Evolutionary conservation across 2,329 filamentous ascomycete genomes (phyloP).

Genomic region (Calonectria multiphialidica): DNA sequence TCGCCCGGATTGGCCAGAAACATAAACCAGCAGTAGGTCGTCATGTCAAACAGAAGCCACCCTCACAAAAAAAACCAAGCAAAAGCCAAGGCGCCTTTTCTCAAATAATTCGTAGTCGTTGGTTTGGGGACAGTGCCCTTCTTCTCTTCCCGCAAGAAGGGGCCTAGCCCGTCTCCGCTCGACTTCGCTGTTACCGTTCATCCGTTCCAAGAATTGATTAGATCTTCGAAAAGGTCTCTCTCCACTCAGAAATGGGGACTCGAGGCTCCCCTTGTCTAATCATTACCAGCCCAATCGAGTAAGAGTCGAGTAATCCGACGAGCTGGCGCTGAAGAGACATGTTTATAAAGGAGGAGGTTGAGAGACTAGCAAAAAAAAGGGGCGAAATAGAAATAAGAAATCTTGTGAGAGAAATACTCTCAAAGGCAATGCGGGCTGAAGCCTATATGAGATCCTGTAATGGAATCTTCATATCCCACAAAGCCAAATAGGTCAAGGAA

Average conservation of each 20-base stretch:
- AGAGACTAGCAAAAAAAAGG: slow-evolving; percentile 19
- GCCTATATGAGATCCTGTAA: slow-evolving; percentile 16
- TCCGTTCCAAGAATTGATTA: slow-evolving; percentile 29
- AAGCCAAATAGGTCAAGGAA: slow-evolving; percentile 27
- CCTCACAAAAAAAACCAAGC: slow-evolving; percentile 12
- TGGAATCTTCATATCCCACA: slow-evolving; percentile 7
- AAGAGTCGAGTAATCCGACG: slow-evolving; percentile 8
- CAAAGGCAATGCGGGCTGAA: slow-evolving; percentile 14
- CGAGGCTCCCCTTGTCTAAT: neutral
- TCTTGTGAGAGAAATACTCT: slow-evolving; percentile 22
- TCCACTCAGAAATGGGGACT: slow-evolving; percentile 4
- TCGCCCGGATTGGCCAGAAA: slow-evolving; percentile 11
- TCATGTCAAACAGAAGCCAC: slow-evolving; percentile 20
- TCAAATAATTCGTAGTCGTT: slow-evolving; percentile 17
- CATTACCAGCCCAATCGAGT: slow-evolving; percentile 12
- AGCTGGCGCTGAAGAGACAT: neutral
- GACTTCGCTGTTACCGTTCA: slow-evolving; percentile 14
- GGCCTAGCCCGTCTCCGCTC: neutral
- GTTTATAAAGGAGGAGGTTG: neutral
- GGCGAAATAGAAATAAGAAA: slow-evolving; percentile 17
- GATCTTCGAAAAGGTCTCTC: slow-evolving; percentile 23
- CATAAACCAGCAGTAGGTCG: slow-evolving; percentile 15
- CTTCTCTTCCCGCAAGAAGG: slow-evolving; percentile 20
- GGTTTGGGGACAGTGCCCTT: neutral
- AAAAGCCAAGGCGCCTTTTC: slow-evolving; percentile 25